Evolutionary conservation across 495 filamentous ascomycete genomes (phyloP), one percentile per base, ranked within the genome.

Genomic region (Podospora australis): DNA sequence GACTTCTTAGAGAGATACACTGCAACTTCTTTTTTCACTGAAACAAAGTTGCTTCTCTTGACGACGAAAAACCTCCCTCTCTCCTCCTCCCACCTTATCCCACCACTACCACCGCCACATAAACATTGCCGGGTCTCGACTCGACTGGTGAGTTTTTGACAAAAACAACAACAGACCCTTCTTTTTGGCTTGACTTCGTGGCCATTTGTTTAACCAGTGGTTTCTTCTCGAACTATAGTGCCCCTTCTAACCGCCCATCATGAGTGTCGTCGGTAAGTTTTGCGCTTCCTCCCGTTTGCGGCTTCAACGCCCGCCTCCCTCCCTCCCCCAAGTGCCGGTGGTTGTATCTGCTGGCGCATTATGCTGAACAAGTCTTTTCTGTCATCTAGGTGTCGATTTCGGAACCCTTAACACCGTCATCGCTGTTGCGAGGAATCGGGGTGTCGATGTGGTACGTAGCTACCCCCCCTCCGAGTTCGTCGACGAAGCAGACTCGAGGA

Each of bases 391-490:
- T 64, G 82, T 95, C 62, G 92, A 99, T 81, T 84, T 99, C 71
- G 92, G 92, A 72, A 87, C 90, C 23, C 86, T 95, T 61, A 96
- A 94, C 76, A 96, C 91, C 55, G 91, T 95, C 63, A 86, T 97
- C 69, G 94, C 92, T 64, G 92, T 97, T 68, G 91, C 92, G 56
- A 78, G 91, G 64, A 97, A 97, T 68, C 86, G 95, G 62, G 92
- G 92, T 76, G 95, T 98, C 66, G 92, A 99, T 78, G 95, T 99
- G 69, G 91, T 96, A 82, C 60, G 90, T 95, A 57, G 52, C 40
- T 41, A 29, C 50, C 54, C 52, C 22, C 22, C 34, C 32, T 16
- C 14, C 32, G 32, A n/a, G n/a, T 17, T 36, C 32, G n/a, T 36
- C n/a, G n/a, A n/a, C n/a, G n/a, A n/a, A n/a, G n/a, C n/a, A n/a